A percentile compares a stretch with the other conserved stretches of the same genome.
phyloP scores from a whole-genome alignment of 139 green algal species.

The Marvania coccoides region DNA sequence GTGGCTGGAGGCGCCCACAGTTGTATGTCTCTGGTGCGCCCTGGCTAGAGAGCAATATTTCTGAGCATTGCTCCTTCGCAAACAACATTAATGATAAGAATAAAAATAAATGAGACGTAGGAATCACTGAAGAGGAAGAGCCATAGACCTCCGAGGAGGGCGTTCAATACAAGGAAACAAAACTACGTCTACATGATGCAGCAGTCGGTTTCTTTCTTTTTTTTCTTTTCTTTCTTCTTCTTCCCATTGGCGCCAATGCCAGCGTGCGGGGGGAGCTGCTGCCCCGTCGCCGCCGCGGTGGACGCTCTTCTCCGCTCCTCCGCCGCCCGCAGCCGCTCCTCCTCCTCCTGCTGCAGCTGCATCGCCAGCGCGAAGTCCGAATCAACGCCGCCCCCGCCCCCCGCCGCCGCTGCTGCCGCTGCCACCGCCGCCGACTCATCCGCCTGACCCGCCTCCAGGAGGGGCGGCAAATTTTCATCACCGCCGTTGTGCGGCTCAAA shows the following conservation, averaged over 20 bases:
- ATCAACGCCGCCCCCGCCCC: constrained; percentile 26
- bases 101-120: no score
- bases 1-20: constrained; percentile 7
- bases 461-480: no score
- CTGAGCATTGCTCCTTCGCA: background rate
- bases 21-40: constrained; percentile 3
- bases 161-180: no score
- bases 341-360: constrained; percentile 70
- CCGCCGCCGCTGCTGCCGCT: constrained; percentile 16
- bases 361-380: constrained; percentile 76
- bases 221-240: constrained; percentile 13
- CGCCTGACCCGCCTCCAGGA: constrained; percentile 7
- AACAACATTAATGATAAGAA: no score
- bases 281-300: constrained; percentile 5
- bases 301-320: background rate
- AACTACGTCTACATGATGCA: constrained; percentile 9
- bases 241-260: background rate
- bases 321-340: constrained; percentile 10
- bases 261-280: background rate
- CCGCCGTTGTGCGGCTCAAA: constrained; percentile 10
- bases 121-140: no score
- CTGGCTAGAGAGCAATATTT: background rate
- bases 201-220: constrained; percentile 12
- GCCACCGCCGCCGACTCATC: constrained; percentile 9
- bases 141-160: no score